Percentiles rank a stretch among this genome's conserved stretches.
Conservation (phyloP, 345 rosid species). For the Moricandia moricandioides region DNA sequence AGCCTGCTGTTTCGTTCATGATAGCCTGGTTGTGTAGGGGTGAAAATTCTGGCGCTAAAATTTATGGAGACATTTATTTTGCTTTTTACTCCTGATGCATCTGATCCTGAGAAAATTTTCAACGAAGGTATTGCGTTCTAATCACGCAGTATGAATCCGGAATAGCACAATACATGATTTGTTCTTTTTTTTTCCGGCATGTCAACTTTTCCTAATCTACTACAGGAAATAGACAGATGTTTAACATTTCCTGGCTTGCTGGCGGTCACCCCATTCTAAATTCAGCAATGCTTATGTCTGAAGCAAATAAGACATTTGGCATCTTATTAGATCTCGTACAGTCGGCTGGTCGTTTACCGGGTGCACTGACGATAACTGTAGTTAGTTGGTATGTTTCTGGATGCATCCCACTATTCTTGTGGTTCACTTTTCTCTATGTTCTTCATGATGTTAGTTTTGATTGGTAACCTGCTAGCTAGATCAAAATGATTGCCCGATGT, state of each 20-base stretch:
- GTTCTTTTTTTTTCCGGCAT: conserved; percentile 14
- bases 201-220: conserved; percentile 20
- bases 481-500: background rate
- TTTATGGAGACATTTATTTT: conserved; percentile 81
- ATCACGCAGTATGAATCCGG: background rate
- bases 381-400: conserved; percentile 77
- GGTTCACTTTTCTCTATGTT: conserved; percentile 8
- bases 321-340: conserved; percentile 60
- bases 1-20: conserved; percentile 27
- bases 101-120: conserved; percentile 51
- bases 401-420: conserved; percentile 18
- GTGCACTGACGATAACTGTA: conserved; percentile 59
- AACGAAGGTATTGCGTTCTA: conserved; percentile 58
- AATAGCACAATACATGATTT: conserved; percentile 10
- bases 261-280: conserved; percentile 73
- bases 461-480: conserved; percentile 13
- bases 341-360: conserved; percentile 60
- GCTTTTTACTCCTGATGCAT: conserved; percentile 69
- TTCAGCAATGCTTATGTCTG: conserved; percentile 56
- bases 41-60: conserved; percentile 75
- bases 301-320: conserved; percentile 59
- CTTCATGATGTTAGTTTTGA: conserved; percentile 10
- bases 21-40: conserved; percentile 78
- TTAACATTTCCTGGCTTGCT: conserved; percentile 71
- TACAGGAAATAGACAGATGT: conserved; percentile 54